phyloP scores from a whole-genome alignment of 23 red algal species.

The Gracilaria gracilis region DNA sequence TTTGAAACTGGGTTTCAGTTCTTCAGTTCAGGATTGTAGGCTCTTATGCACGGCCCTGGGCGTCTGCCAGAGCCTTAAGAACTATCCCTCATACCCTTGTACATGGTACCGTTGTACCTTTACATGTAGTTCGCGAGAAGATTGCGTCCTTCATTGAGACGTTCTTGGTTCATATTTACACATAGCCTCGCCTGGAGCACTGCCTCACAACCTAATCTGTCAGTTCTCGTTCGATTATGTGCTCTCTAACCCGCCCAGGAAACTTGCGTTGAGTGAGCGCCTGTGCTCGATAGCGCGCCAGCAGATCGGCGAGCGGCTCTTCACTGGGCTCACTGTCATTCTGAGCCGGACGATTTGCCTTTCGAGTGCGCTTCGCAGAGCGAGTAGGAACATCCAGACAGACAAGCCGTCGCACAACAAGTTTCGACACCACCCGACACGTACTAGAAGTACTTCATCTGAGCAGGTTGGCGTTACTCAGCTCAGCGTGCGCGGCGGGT shows the following conservation, averaged over 20 bases:
- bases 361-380: not conserved
- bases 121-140: too few relatives aligned
- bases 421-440: not conserved
- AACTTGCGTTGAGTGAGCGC: not conserved
- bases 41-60: too few relatives aligned
- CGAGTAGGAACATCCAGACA: slow-evolving; percentile 8
- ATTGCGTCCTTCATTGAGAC: too few relatives aligned
- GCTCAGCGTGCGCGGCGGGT: slow-evolving; percentile 7
- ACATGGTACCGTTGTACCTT: too few relatives aligned
- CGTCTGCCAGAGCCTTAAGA: too few relatives aligned
- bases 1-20: too few relatives aligned
- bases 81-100: too few relatives aligned
- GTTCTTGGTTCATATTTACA: not conserved
- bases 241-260: slow-evolving; percentile 17
- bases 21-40: too few relatives aligned
- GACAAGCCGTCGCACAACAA: not conserved
- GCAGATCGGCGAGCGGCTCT: not conserved
- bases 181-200: not conserved
- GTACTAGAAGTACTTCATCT: not conserved
- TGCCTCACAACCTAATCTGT: not conserved
- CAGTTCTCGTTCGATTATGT: slow-evolving; percentile 49
- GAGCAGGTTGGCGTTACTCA: not conserved
- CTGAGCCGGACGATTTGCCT: too few relatives aligned
- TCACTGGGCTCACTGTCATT: slow-evolving; percentile 8
- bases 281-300: slow-evolving; percentile 4